Percentiles rank a stretch among this genome's conserved stretches.
These are phyloP conservation scores for Oxyria digyna DNA, from an alignment of 148 eudicot species.

Conservation along the genomic window DNA sequence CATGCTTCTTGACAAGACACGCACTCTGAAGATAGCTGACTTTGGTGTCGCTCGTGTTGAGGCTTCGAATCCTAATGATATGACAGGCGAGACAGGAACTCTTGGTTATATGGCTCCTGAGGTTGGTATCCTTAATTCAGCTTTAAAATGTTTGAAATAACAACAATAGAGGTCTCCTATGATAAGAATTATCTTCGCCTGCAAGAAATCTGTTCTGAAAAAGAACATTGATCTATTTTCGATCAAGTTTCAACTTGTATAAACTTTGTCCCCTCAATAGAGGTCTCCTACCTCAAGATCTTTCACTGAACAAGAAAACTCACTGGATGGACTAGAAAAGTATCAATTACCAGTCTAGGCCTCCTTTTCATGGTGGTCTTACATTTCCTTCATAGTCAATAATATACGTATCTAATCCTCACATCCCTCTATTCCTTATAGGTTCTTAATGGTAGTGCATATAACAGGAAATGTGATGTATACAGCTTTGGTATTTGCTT, in stretches of 20 bases:
- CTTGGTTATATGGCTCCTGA: slow-evolving; percentile 97
- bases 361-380: neutral
- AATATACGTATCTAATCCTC: neutral
- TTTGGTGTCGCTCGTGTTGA: slow-evolving; percentile 90
- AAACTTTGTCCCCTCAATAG: too few species aligned
- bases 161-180: too few species aligned
- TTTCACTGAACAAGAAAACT: too few species aligned
- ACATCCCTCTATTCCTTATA: slow-evolving; percentile 4
- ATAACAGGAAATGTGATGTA: slow-evolving; percentile 79
- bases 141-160: too few species aligned
- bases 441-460: slow-evolving; percentile 77
- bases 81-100: slow-evolving; percentile 93
- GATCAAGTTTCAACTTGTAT: too few species aligned
- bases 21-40: slow-evolving; percentile 76
- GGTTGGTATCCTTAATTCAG: slow-evolving; percentile 16
- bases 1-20: slow-evolving; percentile 75
- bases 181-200: too few species aligned
- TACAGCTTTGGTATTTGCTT: slow-evolving; percentile 82
- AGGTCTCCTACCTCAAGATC: too few species aligned
- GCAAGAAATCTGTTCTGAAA: too few species aligned
- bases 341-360: neutral
- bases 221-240: too few species aligned
- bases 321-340: neutral
- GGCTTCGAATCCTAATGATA: slow-evolving; percentile 84
- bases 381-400: too few species aligned